Evolutionary conservation across 306 rosid species (phyloP), one percentile per base, ranked within the genome.

Genomic region (Dryas alaskensis): DNA sequence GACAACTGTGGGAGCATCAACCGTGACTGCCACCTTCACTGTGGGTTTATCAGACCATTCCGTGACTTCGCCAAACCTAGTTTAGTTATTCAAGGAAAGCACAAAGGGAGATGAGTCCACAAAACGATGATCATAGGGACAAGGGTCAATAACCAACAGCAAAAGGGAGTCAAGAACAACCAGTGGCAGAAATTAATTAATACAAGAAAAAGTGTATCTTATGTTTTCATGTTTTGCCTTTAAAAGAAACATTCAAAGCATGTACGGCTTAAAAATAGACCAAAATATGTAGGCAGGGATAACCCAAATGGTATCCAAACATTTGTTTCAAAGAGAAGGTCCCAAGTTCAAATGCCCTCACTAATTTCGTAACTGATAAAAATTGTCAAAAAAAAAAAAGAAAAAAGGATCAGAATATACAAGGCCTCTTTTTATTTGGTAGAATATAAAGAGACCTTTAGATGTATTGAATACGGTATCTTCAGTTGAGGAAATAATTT

Each of bases 21-120:
- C 96, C 6, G 97, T 94, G 73, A 94, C 96, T 4, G 97, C 98
- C 22, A 94, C 97, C 88, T 89, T 94, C 76, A 89, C 94, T 0
- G 90, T 59, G 11, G 97, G 97, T 79, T 79, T 86, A 72, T 87
- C 81, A 6, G 89, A 85, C 98, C 98, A 94, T 73, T 89, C 98
- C 44, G 91, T 89, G 52, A 79, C 77, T 86, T 94, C 97, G 4
- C 73, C 95, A 77, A 89, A 94, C 88, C 97, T 93, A 81, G 69
- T 69, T 74, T 40, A 73, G 62, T 42, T 31, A 31, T 31, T n/a
- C 80, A 83, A 52, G 54, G 19, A 60, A 45, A 66, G 8, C 4
- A 51, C 16, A 16, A 25, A 60, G 44, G 10, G 61, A 61, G 10
- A 73, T 7, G 17, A 73, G 4, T 25, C 54, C 8, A 6, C 58